Percentiles rank a stretch among this genome's conserved stretches.
Evolutionary conservation across 768 basidiomycete species (phyloP).

Genomic region (Xerocomellus amylosporus): DNA sequence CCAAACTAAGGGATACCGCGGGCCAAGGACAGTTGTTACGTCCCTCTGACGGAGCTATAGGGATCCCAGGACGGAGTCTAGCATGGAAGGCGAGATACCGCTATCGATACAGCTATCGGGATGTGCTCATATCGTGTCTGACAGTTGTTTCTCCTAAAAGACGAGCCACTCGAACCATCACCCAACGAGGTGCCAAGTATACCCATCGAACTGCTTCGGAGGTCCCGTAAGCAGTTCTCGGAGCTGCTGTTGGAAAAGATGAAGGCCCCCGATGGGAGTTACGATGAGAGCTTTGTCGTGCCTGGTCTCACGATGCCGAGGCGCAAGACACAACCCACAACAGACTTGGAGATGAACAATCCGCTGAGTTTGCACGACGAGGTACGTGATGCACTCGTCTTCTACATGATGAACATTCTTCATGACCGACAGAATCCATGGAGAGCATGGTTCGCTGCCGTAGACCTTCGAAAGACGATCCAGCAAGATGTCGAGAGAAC

Average conservation of each 20-base stretch:
- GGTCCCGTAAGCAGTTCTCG: constrained; percentile 55
- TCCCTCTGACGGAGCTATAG: constrained; percentile 39
- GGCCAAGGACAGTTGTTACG: constrained; percentile 58
- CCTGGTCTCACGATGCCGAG: constrained; percentile 47
- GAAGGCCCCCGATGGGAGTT: constrained; percentile 83
- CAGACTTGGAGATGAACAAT: constrained; percentile 69
- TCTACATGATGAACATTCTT: background rate
- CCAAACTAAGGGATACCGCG: constrained; percentile 66
- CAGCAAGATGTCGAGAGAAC: constrained; percentile 95
- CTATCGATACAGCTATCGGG: constrained; percentile 11
- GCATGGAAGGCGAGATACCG: constrained; percentile 69
- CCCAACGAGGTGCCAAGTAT: constrained; percentile 37
- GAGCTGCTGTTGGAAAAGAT: constrained; percentile 63
- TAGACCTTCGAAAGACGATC: constrained; percentile 88
- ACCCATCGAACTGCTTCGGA: constrained; percentile 43
- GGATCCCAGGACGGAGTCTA: constrained; percentile 72
- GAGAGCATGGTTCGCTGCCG: constrained; percentile 88
- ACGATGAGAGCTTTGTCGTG: constrained; percentile 61
- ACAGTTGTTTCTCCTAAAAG: constrained; percentile 66
- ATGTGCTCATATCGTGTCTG: constrained; percentile 19
- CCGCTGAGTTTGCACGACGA: constrained; percentile 78
- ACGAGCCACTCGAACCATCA: constrained; percentile 60
- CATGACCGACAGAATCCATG: constrained; percentile 73
- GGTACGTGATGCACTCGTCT: constrained; percentile 35
- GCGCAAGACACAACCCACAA: constrained; percentile 26